A percentile compares a stretch with the other conserved stretches of the same genome.
These are phyloP conservation scores for Pterula multifida DNA, from an alignment of 1,284 basidiomycete genomes.

Conservation along the genomic window DNA sequence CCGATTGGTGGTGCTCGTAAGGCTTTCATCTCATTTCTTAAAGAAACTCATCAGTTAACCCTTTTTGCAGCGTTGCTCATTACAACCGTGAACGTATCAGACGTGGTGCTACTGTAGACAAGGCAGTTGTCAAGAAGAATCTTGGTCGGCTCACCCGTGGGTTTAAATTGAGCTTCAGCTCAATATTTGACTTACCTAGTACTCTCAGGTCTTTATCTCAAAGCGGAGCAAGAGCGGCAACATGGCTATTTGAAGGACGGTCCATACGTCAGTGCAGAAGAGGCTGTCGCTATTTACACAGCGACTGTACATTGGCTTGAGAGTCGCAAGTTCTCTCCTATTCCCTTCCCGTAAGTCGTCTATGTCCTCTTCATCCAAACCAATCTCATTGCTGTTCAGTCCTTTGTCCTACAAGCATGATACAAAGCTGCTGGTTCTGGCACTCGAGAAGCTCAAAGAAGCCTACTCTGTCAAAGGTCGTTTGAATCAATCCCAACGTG, in stretches of 20 bases:
- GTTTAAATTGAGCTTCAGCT: conserved; percentile 13
- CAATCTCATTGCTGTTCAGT: conserved; percentile 20
- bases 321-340: conserved; percentile 91
- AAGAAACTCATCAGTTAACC: conserved; percentile 3
- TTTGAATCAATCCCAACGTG: conserved; percentile 91
- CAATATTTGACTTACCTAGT: conserved; percentile 8
- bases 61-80: conserved; percentile 57
- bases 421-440: conserved; percentile 89
- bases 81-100: conserved; percentile 93
- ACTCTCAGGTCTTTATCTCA: conserved; percentile 71
- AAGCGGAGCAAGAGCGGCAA: conserved; percentile 95
- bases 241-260: conserved; percentile 97
- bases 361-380: conserved; percentile 2
- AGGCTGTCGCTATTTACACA: conserved; percentile 94
- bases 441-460: conserved; percentile 93
- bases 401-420: conserved; percentile 97
- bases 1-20: conserved; percentile 97
- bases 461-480: conserved; percentile 97
- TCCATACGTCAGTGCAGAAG: conserved; percentile 93
- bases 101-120: conserved; percentile 97
- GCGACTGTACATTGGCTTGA: conserved; percentile 97
- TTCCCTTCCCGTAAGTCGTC: conserved; percentile 78
- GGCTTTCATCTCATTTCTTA: conserved; percentile 21
- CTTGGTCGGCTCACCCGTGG: conserved; percentile 77
- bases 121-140: conserved; percentile 97